Conservation (phyloP, 23 red algal genomes). For the Gracilaria domingensis region DNA sequence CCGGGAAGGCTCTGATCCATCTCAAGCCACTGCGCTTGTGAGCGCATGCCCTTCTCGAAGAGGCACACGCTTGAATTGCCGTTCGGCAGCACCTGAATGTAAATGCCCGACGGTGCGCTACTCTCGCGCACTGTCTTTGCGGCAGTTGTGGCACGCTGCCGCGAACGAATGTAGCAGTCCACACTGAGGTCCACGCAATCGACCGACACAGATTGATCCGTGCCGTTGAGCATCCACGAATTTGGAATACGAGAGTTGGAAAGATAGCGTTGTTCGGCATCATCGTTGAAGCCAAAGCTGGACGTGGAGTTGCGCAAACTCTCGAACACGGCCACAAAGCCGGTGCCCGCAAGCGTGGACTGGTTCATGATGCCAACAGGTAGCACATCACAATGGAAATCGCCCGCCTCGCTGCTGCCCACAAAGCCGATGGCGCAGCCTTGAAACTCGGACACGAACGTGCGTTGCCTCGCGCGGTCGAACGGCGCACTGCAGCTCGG, state of each 20-base stretch:
- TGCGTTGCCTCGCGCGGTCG: neutral
- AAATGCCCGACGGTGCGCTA: neutral
- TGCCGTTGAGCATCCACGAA: slow-evolving; percentile 19
- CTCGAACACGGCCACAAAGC: neutral
- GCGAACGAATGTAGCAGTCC: neutral
- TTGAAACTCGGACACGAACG: neutral
- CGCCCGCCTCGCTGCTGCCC: neutral
- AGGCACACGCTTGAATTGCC: slow-evolving; percentile 24
- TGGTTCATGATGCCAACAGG: neutral
- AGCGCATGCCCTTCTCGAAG: slow-evolving; percentile 18
- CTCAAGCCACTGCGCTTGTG: neutral
- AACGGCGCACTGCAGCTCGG: neutral
- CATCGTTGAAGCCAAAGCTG: neutral
- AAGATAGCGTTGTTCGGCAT: neutral
- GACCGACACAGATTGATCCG: neutral
- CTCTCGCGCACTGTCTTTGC: neutral
- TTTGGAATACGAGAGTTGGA: slow-evolving; percentile 6
- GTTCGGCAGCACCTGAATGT: slow-evolving; percentile 10
- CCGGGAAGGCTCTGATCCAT: slow-evolving; percentile 10
- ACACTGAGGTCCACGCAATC: neutral
- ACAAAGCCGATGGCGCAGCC: neutral
- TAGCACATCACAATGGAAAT: slow-evolving; percentile 4
- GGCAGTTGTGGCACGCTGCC: neutral
- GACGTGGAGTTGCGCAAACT: no score
- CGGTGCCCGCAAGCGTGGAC: neutral